phyloP scores from a whole-genome alignment of 768 basidiomycete species.

The Paxillus involutus region DNA sequence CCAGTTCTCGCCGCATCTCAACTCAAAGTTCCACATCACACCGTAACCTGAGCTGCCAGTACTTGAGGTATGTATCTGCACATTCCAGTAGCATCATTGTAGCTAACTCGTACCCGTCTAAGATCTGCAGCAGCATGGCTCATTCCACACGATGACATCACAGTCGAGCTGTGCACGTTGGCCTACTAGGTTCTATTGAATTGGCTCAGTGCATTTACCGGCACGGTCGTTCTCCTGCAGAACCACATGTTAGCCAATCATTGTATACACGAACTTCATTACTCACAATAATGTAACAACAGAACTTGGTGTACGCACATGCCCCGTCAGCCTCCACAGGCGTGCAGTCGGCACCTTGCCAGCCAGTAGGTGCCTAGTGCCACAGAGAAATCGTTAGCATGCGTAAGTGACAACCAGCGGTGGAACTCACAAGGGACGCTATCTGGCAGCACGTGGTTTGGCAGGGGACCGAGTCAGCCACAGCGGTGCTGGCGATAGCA shows the following conservation, averaged over 20 bases:
- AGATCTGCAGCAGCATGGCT: no score
- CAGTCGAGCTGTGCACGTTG: no score
- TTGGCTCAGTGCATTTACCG: not conserved
- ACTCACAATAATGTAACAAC: conserved; percentile 7
- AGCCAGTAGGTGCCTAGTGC: conserved; percentile 2
- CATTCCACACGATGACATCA: no score
- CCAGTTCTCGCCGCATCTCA: no score
- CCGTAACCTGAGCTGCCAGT: no score
- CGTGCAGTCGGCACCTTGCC: not conserved
- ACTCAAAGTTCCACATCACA: no score
- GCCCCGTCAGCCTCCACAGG: not conserved
- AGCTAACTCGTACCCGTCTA: no score
- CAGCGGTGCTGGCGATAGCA: not conserved
- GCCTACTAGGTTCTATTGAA: no score
- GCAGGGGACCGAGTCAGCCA: not conserved
- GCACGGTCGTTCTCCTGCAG: not conserved
- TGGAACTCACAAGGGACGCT: not conserved
- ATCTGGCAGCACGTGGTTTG: not conserved
- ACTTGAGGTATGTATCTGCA: no score
- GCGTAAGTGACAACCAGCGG: not conserved
- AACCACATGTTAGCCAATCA: not conserved
- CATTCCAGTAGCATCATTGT: no score
- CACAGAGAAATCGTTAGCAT: not conserved
- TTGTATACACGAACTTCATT: not conserved
- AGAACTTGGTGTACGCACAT: conserved; percentile 4